phyloP scores from a whole-genome alignment of 352 stramenopile genomes.

The Globisporangium cylindrosporum region DNA sequence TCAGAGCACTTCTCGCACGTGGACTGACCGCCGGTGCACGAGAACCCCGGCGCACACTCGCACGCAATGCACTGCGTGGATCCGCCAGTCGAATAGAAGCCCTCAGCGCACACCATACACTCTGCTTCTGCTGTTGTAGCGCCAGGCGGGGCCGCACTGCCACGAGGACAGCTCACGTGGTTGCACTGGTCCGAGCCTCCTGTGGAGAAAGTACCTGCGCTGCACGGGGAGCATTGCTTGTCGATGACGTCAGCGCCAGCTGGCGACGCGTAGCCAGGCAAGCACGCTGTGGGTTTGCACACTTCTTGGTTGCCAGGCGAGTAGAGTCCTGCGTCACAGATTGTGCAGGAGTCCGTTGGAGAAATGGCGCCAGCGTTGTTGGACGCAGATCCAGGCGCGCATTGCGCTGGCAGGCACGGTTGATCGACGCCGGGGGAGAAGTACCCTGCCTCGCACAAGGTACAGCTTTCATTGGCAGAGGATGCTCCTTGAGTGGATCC shows the following conservation, averaged over 20 bases:
- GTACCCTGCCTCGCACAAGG: slow-evolving; percentile 27
- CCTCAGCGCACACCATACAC: slow-evolving; percentile 39
- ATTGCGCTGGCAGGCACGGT: slow-evolving; percentile 29
- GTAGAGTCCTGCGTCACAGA: slow-evolving; percentile 32
- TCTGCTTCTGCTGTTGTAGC: slow-evolving; percentile 23
- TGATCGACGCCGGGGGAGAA: slow-evolving; percentile 32
- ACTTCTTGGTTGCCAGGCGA: slow-evolving; percentile 23
- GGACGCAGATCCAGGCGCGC: slow-evolving; percentile 30
- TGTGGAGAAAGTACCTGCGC: slow-evolving; percentile 31
- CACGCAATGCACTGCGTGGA: slow-evolving; percentile 46
- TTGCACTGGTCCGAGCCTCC: slow-evolving; percentile 38
- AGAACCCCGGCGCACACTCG: slow-evolving; percentile 27
- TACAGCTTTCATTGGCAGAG: slow-evolving; percentile 26
- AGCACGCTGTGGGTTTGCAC: slow-evolving; percentile 31
- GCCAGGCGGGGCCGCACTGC: slow-evolving; percentile 30
- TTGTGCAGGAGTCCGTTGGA: slow-evolving; percentile 21
- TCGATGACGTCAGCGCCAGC: slow-evolving; percentile 33
- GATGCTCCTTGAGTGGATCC: slow-evolving; percentile 28
- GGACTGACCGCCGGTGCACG: slow-evolving; percentile 28
- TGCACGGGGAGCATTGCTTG: slow-evolving; percentile 38
- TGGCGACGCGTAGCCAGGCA: slow-evolving; percentile 35
- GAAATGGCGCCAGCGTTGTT: slow-evolving; percentile 21
- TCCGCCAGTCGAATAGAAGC: slow-evolving; percentile 46
- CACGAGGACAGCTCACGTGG: slow-evolving; percentile 30
- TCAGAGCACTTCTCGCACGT: slow-evolving; percentile 29